Conservation (phyloP, 2,329 filamentous ascomycete genomes). For the Penicillium sp. region DNA sequence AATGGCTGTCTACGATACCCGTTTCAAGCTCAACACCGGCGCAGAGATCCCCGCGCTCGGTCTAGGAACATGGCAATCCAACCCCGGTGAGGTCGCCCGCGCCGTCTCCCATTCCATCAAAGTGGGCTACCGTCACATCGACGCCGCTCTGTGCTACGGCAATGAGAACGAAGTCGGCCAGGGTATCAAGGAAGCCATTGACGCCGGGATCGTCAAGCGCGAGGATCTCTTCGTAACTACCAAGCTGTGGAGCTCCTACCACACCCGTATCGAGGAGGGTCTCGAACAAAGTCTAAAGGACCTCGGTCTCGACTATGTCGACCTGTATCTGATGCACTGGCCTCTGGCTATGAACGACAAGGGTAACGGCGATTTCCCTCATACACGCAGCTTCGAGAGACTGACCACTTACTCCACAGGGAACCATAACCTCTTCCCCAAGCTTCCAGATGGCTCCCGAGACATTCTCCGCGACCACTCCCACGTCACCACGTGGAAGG, state of each 20-base stretch:
- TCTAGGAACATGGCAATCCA: conserved; percentile 64
- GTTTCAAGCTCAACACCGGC: conserved; percentile 63
- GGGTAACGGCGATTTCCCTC: conserved; percentile 42
- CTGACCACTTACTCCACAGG: conserved; percentile 19
- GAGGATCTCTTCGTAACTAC: conserved; percentile 79
- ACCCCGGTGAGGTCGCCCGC: conserved; percentile 54
- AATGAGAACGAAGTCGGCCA: conserved; percentile 78
- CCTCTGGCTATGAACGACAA: conserved; percentile 73
- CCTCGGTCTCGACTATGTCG: conserved; percentile 74
- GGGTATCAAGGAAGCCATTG: conserved; percentile 70
- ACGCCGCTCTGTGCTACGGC: conserved; percentile 38
- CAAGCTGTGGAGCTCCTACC: conserved; percentile 82
- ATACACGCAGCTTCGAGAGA: not conserved
- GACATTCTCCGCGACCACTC: conserved; percentile 67
- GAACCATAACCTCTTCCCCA: conserved; percentile 59
- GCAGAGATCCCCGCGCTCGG: conserved; percentile 61
- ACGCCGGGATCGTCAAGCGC: conserved; percentile 64
- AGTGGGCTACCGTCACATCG: conserved; percentile 43
- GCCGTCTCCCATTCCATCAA: conserved; percentile 58
- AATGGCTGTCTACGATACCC: conserved; percentile 52
- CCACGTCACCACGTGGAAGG: conserved; percentile 73
- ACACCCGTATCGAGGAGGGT: conserved; percentile 63
- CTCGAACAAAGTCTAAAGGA: conserved; percentile 69
- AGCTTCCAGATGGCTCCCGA: conserved; percentile 66
- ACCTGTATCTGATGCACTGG: conserved; percentile 82